Evolutionary conservation across 805 yeast species (phyloP).

Genomic region (Saccharomyces paradoxus): DNA sequence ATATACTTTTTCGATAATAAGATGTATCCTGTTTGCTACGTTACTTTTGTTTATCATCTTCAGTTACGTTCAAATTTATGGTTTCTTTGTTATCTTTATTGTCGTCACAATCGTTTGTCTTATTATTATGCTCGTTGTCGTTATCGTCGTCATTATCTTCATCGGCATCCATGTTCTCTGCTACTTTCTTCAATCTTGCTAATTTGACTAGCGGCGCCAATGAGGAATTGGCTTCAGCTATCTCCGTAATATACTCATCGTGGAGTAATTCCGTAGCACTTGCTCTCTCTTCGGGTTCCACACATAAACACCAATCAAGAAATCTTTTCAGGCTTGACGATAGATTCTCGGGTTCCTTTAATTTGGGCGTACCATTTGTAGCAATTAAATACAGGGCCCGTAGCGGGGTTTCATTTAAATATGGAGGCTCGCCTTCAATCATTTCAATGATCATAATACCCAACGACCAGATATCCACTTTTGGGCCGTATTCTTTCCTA

Average conservation of each 20-base stretch:
- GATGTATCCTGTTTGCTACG: background rate
- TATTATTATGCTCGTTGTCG: conserved; percentile 1
- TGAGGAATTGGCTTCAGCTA: conserved; percentile 50
- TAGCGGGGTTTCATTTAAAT: conserved; percentile 89
- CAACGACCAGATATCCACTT: conserved; percentile 95
- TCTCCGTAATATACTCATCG: conserved; percentile 53
- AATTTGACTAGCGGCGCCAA: conserved; percentile 68
- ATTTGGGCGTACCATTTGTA: conserved; percentile 90
- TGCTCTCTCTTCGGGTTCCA: conserved; percentile 73
- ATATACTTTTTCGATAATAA: background rate
- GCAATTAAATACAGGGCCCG: conserved; percentile 91
- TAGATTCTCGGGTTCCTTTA: conserved; percentile 79
- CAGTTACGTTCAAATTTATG: background rate
- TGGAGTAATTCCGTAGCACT: conserved; percentile 64
- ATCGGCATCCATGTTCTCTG: conserved; percentile 32
- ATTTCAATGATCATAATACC: conserved; percentile 98
- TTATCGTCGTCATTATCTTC: conserved; percentile 15
- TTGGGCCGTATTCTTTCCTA: conserved; percentile 90
- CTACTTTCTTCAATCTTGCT: conserved; percentile 59
- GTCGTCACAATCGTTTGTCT: background rate
- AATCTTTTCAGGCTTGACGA: conserved; percentile 60
- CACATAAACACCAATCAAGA: conserved; percentile 70
- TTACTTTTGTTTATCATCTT: background rate
- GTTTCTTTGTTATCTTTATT: background rate
- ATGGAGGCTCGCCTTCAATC: conserved; percentile 99